Percentiles rank a stretch among this genome's conserved stretches.
Conservation (phyloP, 148 eudicot species). For the Persicaria tinctoria region DNA sequence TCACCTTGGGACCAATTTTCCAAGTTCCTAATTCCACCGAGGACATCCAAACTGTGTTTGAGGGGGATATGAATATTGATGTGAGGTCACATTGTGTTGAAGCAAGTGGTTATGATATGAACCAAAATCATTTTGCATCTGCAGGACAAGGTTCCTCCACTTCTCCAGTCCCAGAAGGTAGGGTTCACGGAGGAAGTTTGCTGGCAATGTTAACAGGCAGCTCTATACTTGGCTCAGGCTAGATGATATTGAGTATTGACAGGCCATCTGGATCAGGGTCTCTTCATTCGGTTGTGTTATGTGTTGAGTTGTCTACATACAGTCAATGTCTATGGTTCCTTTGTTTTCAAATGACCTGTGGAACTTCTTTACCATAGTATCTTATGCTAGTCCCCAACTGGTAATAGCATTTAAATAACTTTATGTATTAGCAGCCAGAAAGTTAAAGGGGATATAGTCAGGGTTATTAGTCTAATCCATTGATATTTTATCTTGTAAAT, state of each 20-base stretch:
- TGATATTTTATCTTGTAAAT: not conserved
- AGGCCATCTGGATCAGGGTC: not conserved
- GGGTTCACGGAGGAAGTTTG: constrained; percentile 94
- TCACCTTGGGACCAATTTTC: constrained; percentile 54
- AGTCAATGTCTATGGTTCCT: constrained; percentile 2
- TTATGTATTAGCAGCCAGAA: not conserved
- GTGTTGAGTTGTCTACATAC: constrained; percentile 1
- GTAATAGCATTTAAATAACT: too few species aligned
- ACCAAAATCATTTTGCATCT: constrained; percentile 19
- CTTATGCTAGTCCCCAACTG: not conserved
- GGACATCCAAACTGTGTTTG: constrained; percentile 22
- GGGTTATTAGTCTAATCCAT: not conserved
- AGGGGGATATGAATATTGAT: constrained; percentile 33
- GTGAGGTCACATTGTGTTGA: constrained; percentile 16
- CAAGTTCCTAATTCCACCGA: constrained; percentile 31
- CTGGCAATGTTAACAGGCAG: constrained; percentile 48
- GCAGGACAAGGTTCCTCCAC: constrained; percentile 22
- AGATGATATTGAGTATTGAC: not conserved
- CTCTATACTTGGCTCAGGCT: not conserved
- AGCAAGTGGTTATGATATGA: constrained; percentile 17
- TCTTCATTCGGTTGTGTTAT: not conserved
- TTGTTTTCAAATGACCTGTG: not conserved
- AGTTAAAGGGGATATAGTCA: not conserved
- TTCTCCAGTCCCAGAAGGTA: constrained; percentile 49
- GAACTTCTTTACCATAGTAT: not conserved